Base-by-base conservation (phyloP, 1,139 yeast genomes). In the Geotrichum candidum region DNA sequence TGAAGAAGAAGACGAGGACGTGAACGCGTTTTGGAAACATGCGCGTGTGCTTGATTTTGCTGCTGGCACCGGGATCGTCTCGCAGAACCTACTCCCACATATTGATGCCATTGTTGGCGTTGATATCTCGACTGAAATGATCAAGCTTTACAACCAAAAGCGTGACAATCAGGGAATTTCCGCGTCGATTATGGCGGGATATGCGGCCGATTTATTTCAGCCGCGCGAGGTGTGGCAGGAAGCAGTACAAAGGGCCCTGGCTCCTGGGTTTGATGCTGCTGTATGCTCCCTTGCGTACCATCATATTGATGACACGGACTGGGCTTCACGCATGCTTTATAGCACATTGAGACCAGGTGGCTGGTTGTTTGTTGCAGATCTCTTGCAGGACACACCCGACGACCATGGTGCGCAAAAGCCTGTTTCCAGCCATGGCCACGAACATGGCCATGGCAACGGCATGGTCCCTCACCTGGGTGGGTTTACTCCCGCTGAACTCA, bases 11-110 rank as follows among this genome's bases (percentile, higher is more conserved):
- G 57, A 58, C 48, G 38, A 31, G 7, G 51, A 53, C 10, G 38
- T 54, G 6, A 51, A 57, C 27, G 53, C 63, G 15, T 58, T 62
- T 15, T 68, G 70, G 69, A 59, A 65, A 54, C 48, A 60, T 2
- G 65, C 73, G n/a, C 61, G 57, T 22, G 68, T 71, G 15, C 65
- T 72, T 5, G 75, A 73, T 56, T 70, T 72, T 65, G 75, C 72
- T 6, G 71, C 75, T 54, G 75, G 75, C 1, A 67, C 72, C 0
- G 74, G 74, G 1, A 59, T 68, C 29, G 60, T 71, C n/a, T 64
- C 69, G 38, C 67, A 67, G 54, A 59, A 63, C n/a, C 53, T 73
- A n/a, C 71, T 72, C 2, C 69, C 71, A 0, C 64, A 67, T 54
- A 65, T 67, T 25, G 63, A 62, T 29, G 62, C 65, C 45, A 64